Conservation (phyloP, 306 rosid genomes). For the Pyrus betulifolia region DNA sequence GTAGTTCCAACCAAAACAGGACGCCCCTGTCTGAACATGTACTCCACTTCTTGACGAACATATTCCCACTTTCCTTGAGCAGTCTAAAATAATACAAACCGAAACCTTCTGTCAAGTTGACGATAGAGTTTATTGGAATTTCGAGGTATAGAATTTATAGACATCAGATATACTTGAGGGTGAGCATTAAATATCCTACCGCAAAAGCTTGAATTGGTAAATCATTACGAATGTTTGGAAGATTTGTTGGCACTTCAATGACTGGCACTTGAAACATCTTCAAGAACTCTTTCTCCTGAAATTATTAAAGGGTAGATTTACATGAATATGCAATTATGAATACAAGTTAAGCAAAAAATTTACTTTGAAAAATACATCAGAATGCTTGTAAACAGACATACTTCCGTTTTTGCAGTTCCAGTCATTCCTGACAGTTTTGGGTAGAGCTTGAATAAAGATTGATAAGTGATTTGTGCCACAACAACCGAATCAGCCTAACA, state of each 20-base stretch:
- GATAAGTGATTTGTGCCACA: slow-evolving; percentile 98
- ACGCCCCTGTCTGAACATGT: slow-evolving; percentile 85
- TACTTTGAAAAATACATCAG: slow-evolving; percentile 9
- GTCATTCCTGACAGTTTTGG: slow-evolving; percentile 98
- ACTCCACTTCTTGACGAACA: slow-evolving; percentile 82
- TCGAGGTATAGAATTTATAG: neutral
- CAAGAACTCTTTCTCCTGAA: slow-evolving; percentile 93
- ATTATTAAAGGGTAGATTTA: slow-evolving; percentile 7
- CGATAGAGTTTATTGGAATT: neutral
- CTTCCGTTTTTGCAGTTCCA: slow-evolving; percentile 99
- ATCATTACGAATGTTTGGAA: slow-evolving; percentile 86
- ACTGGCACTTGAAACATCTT: slow-evolving; percentile 93
- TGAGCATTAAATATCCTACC: slow-evolving; percentile 36
- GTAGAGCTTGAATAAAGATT: slow-evolving; percentile 92
- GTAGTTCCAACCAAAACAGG: slow-evolving; percentile 98
- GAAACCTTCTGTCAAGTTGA: slow-evolving; percentile 15
- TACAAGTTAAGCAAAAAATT: slow-evolving; percentile 9
- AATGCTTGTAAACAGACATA: slow-evolving; percentile 24
- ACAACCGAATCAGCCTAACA: slow-evolving; percentile 93
- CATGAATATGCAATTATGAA: slow-evolving; percentile 14
- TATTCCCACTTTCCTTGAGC: slow-evolving; percentile 94
- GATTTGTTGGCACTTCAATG: slow-evolving; percentile 94
- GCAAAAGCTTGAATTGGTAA: slow-evolving; percentile 97
- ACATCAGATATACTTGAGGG: slow-evolving; percentile 2
- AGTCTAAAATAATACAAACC: slow-evolving; percentile 47